Percentiles rank a stretch among this genome's conserved stretches.
These are phyloP conservation scores for Leersia perrieri DNA, from an alignment of 176 grass and related monocot genomes.

Conservation along the genomic window DNA sequence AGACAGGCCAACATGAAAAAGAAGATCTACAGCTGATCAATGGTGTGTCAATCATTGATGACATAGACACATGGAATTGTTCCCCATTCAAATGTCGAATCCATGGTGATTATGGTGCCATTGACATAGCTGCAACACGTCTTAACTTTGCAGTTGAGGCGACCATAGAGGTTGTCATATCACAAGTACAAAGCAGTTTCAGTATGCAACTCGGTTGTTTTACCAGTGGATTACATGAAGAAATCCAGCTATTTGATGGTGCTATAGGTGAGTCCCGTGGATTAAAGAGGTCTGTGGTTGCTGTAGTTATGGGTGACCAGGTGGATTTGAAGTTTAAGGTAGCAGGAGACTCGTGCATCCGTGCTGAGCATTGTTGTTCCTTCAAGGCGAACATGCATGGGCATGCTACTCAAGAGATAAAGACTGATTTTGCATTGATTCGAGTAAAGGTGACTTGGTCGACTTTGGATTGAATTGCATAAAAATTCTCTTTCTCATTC, in stretches of 20 bases:
- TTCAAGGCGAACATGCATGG: neutral
- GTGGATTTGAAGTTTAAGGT: neutral
- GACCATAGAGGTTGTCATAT: neutral
- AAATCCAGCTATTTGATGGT: neutral
- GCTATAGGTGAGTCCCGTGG: neutral
- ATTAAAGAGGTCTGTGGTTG: neutral
- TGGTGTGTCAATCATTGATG: neutral
- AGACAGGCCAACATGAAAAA: neutral
- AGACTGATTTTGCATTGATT: neutral
- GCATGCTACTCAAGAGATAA: too few species aligned
- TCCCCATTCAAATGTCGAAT: neutral
- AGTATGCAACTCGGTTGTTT: neutral
- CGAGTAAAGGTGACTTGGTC: neutral
- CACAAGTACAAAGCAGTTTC: neutral
- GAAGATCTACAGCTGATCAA: neutral
- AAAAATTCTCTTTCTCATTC: too few species aligned
- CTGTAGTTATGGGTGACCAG: neutral
- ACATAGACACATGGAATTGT: too few species aligned
- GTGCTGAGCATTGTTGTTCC: neutral
- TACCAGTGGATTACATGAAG: neutral
- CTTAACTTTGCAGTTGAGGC: neutral
- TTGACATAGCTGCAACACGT: neutral
- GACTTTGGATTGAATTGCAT: too few species aligned
- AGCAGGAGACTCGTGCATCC: neutral
- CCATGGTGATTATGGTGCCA: neutral